Conservation (phyloP, 495 filamentous ascomycete genomes). For the Penicillium macrosclerotiorum region DNA sequence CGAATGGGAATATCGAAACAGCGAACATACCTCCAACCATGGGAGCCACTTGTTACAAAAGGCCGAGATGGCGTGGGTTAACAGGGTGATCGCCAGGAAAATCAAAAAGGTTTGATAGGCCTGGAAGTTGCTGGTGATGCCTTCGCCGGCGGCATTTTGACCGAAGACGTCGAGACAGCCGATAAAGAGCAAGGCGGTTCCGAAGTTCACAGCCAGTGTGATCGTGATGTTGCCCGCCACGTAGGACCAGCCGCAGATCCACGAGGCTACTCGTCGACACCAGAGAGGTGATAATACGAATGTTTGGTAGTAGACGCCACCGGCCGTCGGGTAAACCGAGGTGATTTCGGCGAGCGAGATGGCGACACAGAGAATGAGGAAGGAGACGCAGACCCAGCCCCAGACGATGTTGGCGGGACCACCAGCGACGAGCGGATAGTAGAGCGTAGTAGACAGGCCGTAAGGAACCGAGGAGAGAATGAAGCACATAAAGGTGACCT, state of each 20-base stretch:
- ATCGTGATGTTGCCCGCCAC: slow-evolving; percentile 62
- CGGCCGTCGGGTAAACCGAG: slow-evolving; percentile 64
- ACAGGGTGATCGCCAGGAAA: slow-evolving; percentile 57
- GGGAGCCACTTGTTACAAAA: slow-evolving; percentile 29
- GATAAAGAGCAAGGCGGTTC: slow-evolving; percentile 22
- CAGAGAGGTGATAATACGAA: slow-evolving; percentile 50
- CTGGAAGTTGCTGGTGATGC: slow-evolving; percentile 23
- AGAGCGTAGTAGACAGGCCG: slow-evolving; percentile 61
- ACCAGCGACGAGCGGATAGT: slow-evolving; percentile 60
- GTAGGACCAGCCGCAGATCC: slow-evolving; percentile 69
- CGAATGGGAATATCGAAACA: too few species aligned
- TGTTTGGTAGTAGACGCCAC: slow-evolving; percentile 69
- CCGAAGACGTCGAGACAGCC: slow-evolving; percentile 25
- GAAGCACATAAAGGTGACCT: slow-evolving; percentile 38
- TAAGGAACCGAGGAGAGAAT: slow-evolving; percentile 56
- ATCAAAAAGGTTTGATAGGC: slow-evolving; percentile 51
- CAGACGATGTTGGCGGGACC: slow-evolving; percentile 61
- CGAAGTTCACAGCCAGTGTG: slow-evolving; percentile 39
- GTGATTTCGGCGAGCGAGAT: slow-evolving; percentile 68
- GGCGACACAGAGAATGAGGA: slow-evolving; percentile 63
- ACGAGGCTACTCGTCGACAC: slow-evolving; percentile 59
- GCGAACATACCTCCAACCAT: slow-evolving; percentile 46
- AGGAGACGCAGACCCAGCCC: slow-evolving; percentile 61
- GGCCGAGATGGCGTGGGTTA: slow-evolving; percentile 31
- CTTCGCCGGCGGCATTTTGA: slow-evolving; percentile 41